Evolutionary conservation across 169 alveolate genomes (phyloP), one percentile per base, ranked within the genome.

Genomic region (Plasmodium gonderi): DNA sequence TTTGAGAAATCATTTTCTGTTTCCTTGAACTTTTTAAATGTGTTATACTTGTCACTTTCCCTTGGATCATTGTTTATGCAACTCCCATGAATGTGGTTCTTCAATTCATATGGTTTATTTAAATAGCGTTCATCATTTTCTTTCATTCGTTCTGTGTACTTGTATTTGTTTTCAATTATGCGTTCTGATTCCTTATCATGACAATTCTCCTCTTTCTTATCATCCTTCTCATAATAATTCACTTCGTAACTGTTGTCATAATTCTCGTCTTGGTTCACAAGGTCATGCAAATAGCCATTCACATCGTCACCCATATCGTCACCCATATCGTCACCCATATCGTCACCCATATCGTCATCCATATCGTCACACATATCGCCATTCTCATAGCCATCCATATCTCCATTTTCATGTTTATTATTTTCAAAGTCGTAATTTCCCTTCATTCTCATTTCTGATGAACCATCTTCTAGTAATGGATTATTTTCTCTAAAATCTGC

Each of bases 101-200:
- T 64, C 67, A n/a, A 26, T 8, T 9, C 45, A 12, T 80, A 44
- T 45, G 26, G 77, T 45, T 40, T 65, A 36, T 42, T 65, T 12
- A 17, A 80, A 64, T 47, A 40, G 5, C 17, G n/a, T 1, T 65
- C 44, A 65, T 80, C 79, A 9, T 12, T 77, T n/a, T 79, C 90
- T 54, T 79, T 79, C 60, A 40, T 51, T 12, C 23, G 40, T 79
- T 67, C 7, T 20, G 67, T 79, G 12, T 23, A 54, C 85, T 11
- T 33, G 23, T 33, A 1, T 33, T 33, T 33, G 51, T 29, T 36
- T 26, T 12, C 14, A 20, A 14, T 31, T 33, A 5, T 20, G 49
- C 9, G 23, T 69, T 31, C 51, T 36, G 12, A 23, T n/a, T 31
- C 49, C 49, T 60, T 29, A n/a, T 60, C 7, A 36, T 3, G 38